Base-by-base conservation (phyloP, 1,284 basidiomycete species). In the Sporisorium iseilematis-ciliati region DNA sequence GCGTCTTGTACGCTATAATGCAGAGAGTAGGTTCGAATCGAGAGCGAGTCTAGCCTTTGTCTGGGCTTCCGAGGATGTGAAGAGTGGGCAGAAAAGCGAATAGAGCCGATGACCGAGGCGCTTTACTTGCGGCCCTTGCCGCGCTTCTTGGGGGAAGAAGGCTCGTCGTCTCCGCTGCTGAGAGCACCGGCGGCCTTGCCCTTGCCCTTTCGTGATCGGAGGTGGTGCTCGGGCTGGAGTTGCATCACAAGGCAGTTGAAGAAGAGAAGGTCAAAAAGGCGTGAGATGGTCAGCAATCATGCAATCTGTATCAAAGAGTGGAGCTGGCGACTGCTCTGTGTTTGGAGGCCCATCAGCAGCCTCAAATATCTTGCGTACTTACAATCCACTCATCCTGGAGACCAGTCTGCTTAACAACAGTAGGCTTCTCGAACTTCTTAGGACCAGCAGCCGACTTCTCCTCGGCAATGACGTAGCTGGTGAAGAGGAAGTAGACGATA, bases 381-480 rank as follows among this genome's bases (percentile, higher is more conserved):
- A 74, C 71, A 40, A 75, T 75, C 73, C 73, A 75, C 33, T 75
- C 73, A 40, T 75, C 73, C 60, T 75, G 56, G 6, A 70, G 41
- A 53, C 65, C 73, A 23, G 56, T 8, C 45, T 59, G 65, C 58
- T 67, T 35, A 4, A 60, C 68, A 21, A 25, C 18, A 11, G 53
- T 60, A 7, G 73, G 73, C 57, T 71, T 70, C 50, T 75, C 72
- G 29, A 75, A 69, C 72, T 75, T 75, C 73, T 75, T 75, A 46
- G 60, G 18, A n/a, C 62, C 64, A 31, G 59, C 46, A 3, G 54
- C 46, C 11, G 42, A 46, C 35, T 55, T 71, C 31, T 64, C 64
- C 61, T 68, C 60, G 25, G 60, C 33, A 16, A 53, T 58, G 49
- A 79, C 18, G 55, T 79, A 82, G 59, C 52, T 72, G 18, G 60